phyloP scores from a whole-genome alignment of 768 basidiomycete species.

The Dentipellis fragilis region DNA sequence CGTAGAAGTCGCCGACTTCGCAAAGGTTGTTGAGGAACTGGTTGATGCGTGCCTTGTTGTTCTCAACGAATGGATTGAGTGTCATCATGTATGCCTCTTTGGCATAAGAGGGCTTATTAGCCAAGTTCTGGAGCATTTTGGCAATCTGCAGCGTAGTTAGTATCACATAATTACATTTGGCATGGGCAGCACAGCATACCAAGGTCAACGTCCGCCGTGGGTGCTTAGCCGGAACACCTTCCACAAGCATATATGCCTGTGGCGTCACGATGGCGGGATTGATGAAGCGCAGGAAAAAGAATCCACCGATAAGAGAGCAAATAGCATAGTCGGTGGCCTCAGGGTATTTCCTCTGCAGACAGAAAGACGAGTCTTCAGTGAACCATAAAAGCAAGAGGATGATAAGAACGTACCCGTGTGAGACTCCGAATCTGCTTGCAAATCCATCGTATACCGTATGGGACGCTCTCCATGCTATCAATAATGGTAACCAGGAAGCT shows the following conservation, averaged over 20 bases:
- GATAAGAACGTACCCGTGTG: slow-evolving; percentile 56
- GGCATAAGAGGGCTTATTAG: slow-evolving; percentile 96
- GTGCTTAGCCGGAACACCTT: slow-evolving; percentile 95
- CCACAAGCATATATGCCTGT: slow-evolving; percentile 99
- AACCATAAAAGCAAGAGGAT: not conserved
- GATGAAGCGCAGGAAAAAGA: slow-evolving; percentile 99
- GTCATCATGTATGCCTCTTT: slow-evolving; percentile 99
- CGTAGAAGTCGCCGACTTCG: slow-evolving; percentile 99
- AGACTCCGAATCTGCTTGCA: slow-evolving; percentile 98
- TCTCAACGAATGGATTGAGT: slow-evolving; percentile 96
- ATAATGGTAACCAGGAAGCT: slow-evolving; percentile 96
- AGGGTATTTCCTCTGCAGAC: slow-evolving; percentile 85
- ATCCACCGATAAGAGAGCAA: slow-evolving; percentile 96
- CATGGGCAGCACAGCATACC: slow-evolving; percentile 24
- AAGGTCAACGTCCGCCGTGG: slow-evolving; percentile 92
- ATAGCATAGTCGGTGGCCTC: slow-evolving; percentile 98
- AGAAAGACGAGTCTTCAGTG: not conserved
- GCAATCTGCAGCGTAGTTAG: slow-evolving; percentile 57
- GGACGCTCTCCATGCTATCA: slow-evolving; percentile 96
- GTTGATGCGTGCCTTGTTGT: slow-evolving; percentile 96
- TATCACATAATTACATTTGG: not conserved
- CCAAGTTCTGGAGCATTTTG: slow-evolving; percentile 98
- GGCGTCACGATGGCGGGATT: slow-evolving; percentile 99
- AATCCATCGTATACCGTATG: slow-evolving; percentile 99
- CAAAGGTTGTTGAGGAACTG: slow-evolving; percentile 94